Evolutionary conservation across 164 flowering plant genomes (phyloP).

Genomic region (Brasenia schreberi): DNA sequence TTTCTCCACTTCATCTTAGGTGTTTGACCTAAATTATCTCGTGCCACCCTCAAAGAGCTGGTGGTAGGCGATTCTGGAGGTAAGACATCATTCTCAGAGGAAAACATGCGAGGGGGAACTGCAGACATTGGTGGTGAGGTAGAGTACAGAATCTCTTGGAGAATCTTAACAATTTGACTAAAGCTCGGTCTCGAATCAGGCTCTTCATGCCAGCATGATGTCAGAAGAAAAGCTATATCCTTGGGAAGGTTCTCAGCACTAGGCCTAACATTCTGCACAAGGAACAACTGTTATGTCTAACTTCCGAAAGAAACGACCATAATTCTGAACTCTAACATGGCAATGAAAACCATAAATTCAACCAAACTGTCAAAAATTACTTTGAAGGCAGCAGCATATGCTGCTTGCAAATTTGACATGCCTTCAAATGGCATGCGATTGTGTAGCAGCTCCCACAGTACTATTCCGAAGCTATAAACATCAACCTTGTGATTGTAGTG

Average conservation of each 20-base stretch:
- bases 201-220: conserved; percentile 92
- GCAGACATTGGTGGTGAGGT: conserved; percentile 43
- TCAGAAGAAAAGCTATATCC: conserved; percentile 61
- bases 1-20: too few relatives aligned
- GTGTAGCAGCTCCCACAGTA: conserved; percentile 87
- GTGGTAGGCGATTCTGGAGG: conserved; percentile 93
- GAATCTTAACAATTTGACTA: conserved; percentile 77
- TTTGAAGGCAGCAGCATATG: conserved; percentile 97
- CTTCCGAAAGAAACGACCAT: too few relatives aligned
- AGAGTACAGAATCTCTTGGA: conserved; percentile 44
- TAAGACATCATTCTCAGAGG: conserved; percentile 46
- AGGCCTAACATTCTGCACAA: conserved; percentile 72
- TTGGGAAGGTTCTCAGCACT: conserved; percentile 76
- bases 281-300: too few relatives aligned
- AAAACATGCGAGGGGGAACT: conserved; percentile 33
- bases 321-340: too few relatives aligned
- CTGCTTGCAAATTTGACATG: conserved; percentile 97
- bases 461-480: conserved; percentile 90
- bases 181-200: conserved; percentile 80
- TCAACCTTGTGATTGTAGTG: conserved; percentile 95
- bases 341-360: neutral
- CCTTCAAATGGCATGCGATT: conserved; percentile 91
- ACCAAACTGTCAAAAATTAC: conserved; percentile 15
- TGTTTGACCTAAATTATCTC: too few relatives aligned
- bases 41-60: conserved; percentile 55